These are phyloP conservation scores for Lanmaoa rubissima DNA, from an alignment of 768 basidiomycete genomes.

Conservation along the genomic window DNA sequence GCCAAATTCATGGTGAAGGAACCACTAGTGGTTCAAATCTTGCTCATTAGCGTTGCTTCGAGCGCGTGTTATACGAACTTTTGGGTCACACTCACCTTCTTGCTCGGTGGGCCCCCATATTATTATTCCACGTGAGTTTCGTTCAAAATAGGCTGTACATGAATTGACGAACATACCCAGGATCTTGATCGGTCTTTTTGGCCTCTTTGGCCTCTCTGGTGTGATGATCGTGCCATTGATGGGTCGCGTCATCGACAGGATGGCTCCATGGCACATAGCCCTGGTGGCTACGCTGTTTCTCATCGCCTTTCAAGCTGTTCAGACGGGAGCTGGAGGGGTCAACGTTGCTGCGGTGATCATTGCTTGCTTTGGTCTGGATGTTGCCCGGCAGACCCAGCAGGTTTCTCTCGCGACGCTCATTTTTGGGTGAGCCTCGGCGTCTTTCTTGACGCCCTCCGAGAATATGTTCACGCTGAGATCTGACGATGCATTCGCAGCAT, in stretches of 20 bases:
- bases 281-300: conserved; percentile 49
- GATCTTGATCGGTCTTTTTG: conserved; percentile 66
- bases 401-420: conserved; percentile 61
- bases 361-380: conserved; percentile 62
- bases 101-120: conserved; percentile 72
- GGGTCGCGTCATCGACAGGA: conserved; percentile 61
- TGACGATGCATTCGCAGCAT: conserved; percentile 17
- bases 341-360: conserved; percentile 67
- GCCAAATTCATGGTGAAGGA: conserved; percentile 69
- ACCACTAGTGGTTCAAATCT: conserved; percentile 68
- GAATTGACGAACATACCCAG: conserved; percentile 10
- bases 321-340: conserved; percentile 64
- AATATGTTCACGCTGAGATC: neutral
- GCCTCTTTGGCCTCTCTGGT: conserved; percentile 64
- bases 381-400: conserved; percentile 67
- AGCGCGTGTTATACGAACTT: conserved; percentile 58
- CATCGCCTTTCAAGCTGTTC: conserved; percentile 53
- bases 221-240: conserved; percentile 65
- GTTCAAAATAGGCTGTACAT: neutral
- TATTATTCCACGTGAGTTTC: conserved; percentile 58
- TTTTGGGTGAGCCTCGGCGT: conserved; percentile 33
- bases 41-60: conserved; percentile 53
- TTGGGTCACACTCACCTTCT: conserved; percentile 76
- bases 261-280: conserved; percentile 73
- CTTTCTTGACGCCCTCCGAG: neutral